These are phyloP conservation scores for Drosera spatulata DNA, from an alignment of 179 eudicot genomes.

Conservation along the genomic window DNA sequence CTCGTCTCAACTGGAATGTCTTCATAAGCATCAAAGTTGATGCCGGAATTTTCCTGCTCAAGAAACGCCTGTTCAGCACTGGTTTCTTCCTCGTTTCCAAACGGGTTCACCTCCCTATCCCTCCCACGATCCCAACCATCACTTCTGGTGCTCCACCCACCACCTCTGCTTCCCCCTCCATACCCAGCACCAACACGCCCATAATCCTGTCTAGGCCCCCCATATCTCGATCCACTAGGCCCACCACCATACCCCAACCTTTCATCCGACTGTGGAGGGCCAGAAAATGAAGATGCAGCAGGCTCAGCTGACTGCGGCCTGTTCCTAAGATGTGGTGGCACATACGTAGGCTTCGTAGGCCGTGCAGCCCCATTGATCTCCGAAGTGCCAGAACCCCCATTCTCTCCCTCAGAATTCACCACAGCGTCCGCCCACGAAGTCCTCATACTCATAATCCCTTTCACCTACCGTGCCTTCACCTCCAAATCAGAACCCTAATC, in stretches of 20 bases:
- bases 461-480: background rate
- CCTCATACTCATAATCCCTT: slow-evolving; percentile 30
- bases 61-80: slow-evolving; percentile 27
- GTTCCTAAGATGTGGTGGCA: slow-evolving; percentile 74
- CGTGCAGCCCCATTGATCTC: slow-evolving; percentile 27
- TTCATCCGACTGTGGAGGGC: slow-evolving; percentile 36
- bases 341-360: slow-evolving; percentile 45
- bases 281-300: slow-evolving; percentile 19
- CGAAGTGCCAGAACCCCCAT: slow-evolving; percentile 27
- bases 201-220: slow-evolving; percentile 35
- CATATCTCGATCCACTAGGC: slow-evolving; percentile 44
- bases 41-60: slow-evolving; percentile 64
- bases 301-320: slow-evolving; percentile 27
- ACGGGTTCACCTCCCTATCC: slow-evolving; percentile 70
- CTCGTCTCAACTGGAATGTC: slow-evolving; percentile 93
- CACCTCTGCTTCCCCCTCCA: slow-evolving; percentile 50
- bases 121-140: slow-evolving; percentile 56
- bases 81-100: slow-evolving; percentile 49
- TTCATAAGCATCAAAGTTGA: slow-evolving; percentile 94
- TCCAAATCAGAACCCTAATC: background rate
- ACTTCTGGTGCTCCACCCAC: slow-evolving; percentile 43
- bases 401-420: slow-evolving; percentile 44
- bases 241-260: slow-evolving; percentile 42
- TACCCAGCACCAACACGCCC: slow-evolving; percentile 24
- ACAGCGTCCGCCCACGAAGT: slow-evolving; percentile 89